Evolutionary conservation across 495 filamentous ascomycete genomes (phyloP).

Genomic region (Podospora tetraspora): DNA sequence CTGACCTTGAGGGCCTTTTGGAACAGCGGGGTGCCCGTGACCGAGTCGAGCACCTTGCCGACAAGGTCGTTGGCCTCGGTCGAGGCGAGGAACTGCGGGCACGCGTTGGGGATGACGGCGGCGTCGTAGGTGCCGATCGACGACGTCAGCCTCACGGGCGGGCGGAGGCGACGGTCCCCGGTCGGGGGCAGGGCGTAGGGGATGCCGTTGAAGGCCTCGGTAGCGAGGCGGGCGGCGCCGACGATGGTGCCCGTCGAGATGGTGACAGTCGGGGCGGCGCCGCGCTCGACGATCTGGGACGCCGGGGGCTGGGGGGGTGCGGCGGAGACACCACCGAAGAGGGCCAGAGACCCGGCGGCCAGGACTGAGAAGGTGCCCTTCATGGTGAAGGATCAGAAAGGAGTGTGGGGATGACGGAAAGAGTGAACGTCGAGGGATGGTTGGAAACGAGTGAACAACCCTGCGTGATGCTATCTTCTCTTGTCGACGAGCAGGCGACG

Average conservation of each 20-base stretch:
- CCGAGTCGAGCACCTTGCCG: conserved; percentile 43
- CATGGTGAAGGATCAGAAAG: conserved; percentile 20
- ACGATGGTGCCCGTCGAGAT: conserved; percentile 47
- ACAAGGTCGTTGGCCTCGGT: conserved; percentile 41
- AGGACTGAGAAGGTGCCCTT: conserved; percentile 24
- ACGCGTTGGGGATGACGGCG: conserved; percentile 43
- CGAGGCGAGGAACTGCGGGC: conserved; percentile 50
- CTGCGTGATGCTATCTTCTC: background rate
- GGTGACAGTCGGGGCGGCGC: conserved; percentile 43
- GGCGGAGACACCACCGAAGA: conserved; percentile 25
- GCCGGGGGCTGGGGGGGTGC: conserved; percentile 29
- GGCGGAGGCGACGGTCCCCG: conserved; percentile 39
- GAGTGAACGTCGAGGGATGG: background rate
- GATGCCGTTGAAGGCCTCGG: conserved; percentile 46
- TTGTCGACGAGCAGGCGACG: background rate
- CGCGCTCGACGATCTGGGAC: conserved; percentile 29
- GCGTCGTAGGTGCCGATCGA: conserved; percentile 50
- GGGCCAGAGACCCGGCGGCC: conserved; percentile 19
- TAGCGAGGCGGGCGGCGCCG: conserved; percentile 30
- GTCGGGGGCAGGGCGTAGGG: conserved; percentile 44
- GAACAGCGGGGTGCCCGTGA: conserved; percentile 55
- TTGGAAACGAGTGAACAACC: background rate
- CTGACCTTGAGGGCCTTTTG: conserved; percentile 43
- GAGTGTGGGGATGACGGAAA: background rate
- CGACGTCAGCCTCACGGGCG: conserved; percentile 37